Evolutionary conservation across 108 stramenopile genomes (phyloP).

Genomic region (Conticribra guillardii): DNA sequence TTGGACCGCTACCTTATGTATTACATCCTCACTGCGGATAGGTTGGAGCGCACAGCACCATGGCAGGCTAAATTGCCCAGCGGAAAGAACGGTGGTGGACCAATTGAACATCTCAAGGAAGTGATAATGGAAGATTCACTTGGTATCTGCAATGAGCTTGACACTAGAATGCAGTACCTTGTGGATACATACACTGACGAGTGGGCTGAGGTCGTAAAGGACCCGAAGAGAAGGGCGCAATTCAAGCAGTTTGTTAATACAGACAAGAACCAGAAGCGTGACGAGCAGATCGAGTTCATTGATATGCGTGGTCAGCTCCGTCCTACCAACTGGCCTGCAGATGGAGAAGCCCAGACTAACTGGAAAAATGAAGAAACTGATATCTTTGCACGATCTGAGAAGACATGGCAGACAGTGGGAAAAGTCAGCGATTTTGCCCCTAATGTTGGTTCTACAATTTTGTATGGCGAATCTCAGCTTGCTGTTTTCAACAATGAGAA

Average conservation of each 20-base stretch:
- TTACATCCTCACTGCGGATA: slow-evolving; percentile 93
- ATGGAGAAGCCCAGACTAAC: slow-evolving; percentile 80
- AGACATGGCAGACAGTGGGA: slow-evolving; percentile 87
- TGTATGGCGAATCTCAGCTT: slow-evolving; percentile 90
- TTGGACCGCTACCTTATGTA: slow-evolving; percentile 94
- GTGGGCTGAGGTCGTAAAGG: slow-evolving; percentile 91
- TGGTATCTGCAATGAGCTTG: slow-evolving; percentile 90
- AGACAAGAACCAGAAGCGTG: slow-evolving; percentile 74
- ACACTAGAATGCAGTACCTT: slow-evolving; percentile 85
- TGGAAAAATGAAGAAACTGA: slow-evolving; percentile 72
- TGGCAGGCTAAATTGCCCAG: slow-evolving; percentile 87
- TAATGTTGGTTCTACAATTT: slow-evolving; percentile 84
- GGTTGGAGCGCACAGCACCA: slow-evolving; percentile 86
- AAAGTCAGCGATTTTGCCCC: slow-evolving; percentile 68
- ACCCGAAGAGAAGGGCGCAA: slow-evolving; percentile 71
- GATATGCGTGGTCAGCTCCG: slow-evolving; percentile 85
- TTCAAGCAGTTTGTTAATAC: slow-evolving; percentile 94
- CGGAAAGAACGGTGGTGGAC: slow-evolving; percentile 86
- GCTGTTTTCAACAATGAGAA: slow-evolving; percentile 88
- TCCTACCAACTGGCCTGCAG: slow-evolving; percentile 90
- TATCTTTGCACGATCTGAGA: slow-evolving; percentile 83
- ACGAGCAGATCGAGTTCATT: slow-evolving; percentile 90
- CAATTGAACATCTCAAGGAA: slow-evolving; percentile 89
- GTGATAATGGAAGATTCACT: slow-evolving; percentile 94
- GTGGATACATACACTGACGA: slow-evolving; percentile 95